Evolutionary conservation across 495 filamentous ascomycete genomes (phyloP).

Genomic region (Entonaema liquescens): DNA sequence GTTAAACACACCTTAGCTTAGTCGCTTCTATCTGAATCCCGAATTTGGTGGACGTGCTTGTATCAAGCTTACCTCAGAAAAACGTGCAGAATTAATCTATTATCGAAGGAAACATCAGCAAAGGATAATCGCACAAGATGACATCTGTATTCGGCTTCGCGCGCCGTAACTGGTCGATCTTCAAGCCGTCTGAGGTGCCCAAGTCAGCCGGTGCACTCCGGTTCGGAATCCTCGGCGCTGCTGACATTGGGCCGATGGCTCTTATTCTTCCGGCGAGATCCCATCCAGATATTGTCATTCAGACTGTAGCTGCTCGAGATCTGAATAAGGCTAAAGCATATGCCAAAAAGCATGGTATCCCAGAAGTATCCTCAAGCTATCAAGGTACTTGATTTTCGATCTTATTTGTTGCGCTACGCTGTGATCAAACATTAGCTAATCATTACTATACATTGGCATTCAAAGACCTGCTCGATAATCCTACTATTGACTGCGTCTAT

Average conservation of each 20-base stretch:
- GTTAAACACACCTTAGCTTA: too few species aligned
- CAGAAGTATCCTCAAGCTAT: slow-evolving; percentile 60
- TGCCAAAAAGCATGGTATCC: slow-evolving; percentile 66
- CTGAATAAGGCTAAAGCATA: slow-evolving; percentile 59
- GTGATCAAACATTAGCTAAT: neutral
- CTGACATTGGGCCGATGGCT: slow-evolving; percentile 57
- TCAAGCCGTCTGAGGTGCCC: slow-evolving; percentile 44
- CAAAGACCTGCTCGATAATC: slow-evolving; percentile 61
- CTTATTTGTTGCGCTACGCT: too few species aligned
- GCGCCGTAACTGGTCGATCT: slow-evolving; percentile 44
- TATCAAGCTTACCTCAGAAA: too few species aligned
- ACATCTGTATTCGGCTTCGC: slow-evolving; percentile 39
- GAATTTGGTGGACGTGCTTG: too few species aligned
- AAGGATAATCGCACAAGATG: slow-evolving; percentile 23
- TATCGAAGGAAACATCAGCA: neutral
- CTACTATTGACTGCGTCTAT: slow-evolving; percentile 60
- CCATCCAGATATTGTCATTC: slow-evolving; percentile 68
- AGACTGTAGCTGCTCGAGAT: slow-evolving; percentile 68
- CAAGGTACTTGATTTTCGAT: slow-evolving; percentile 47
- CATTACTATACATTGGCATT: neutral
- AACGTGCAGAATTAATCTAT: too few species aligned
- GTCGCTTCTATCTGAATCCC: too few species aligned
- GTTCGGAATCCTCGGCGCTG: slow-evolving; percentile 61
- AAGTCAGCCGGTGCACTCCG: slow-evolving; percentile 51
- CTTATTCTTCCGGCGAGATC: slow-evolving; percentile 65